These are phyloP conservation scores for Nothomitra cinnamomea DNA, from an alignment of 2,329 filamentous ascomycete genomes.

Conservation along the genomic window DNA sequence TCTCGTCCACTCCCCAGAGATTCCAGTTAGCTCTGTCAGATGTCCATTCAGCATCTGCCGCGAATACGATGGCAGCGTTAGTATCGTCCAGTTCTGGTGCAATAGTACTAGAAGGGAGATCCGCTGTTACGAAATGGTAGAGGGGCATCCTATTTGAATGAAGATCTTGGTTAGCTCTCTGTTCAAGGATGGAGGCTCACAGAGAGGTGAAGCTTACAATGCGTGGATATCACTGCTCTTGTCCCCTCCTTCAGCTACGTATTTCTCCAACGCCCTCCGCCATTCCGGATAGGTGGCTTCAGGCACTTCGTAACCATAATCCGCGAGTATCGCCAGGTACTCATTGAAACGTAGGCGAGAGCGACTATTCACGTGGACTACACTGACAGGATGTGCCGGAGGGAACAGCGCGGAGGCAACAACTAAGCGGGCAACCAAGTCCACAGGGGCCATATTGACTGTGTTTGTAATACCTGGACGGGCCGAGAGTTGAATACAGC, in stretches of 20 bases:
- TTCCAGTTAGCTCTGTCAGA: background rate
- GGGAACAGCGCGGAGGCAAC: constrained; percentile 55
- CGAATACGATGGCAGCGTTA: constrained; percentile 49
- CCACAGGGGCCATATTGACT: constrained; percentile 77
- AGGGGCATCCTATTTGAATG: constrained; percentile 38
- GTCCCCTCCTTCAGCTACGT: constrained; percentile 40
- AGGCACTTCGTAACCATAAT: constrained; percentile 55
- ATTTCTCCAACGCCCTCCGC: constrained; percentile 48
- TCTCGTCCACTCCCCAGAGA: constrained; percentile 31
- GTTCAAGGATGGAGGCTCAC: background rate
- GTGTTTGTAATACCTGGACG: constrained; percentile 70
- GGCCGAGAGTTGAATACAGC: constrained; percentile 60
- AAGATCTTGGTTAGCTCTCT: background rate
- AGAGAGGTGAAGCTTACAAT: constrained; percentile 27
- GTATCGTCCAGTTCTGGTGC: constrained; percentile 59
- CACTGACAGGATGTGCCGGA: constrained; percentile 30
- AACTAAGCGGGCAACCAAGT: constrained; percentile 66
- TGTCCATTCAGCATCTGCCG: constrained; percentile 39
- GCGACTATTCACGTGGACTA: constrained; percentile 65
- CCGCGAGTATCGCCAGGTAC: constrained; percentile 52
- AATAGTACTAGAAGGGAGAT: constrained; percentile 51
- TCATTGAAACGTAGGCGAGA: constrained; percentile 63
- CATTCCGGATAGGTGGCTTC: constrained; percentile 52
- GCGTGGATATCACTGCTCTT: constrained; percentile 44
- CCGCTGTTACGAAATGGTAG: constrained; percentile 54